Evolutionary conservation across 2,329 filamentous ascomycete species (phyloP), one percentile per base, ranked within the genome.

Genomic region (Stachybotrys elegans): DNA sequence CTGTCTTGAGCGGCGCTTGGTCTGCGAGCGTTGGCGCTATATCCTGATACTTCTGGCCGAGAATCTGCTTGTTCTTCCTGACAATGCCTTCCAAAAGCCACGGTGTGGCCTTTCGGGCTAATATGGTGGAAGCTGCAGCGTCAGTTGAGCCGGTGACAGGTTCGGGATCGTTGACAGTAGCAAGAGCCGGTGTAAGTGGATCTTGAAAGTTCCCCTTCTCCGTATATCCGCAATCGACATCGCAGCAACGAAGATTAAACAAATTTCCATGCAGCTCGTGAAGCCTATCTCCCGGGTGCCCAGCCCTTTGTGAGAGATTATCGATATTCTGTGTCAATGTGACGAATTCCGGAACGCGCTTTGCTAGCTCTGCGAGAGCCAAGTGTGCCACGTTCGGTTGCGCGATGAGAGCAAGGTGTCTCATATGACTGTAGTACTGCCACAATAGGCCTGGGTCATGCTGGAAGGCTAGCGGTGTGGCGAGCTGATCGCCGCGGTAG

Each of bases 321-420:
- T 87, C 83, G 17, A 86, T 80, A 55, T 86, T 87, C 58, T 86
- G 83, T 35, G 71, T 79, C 45, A 86, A 55, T 0, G 80, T 79
- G 25, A 83, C 61, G 55, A 86, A 86, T 5, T 59, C 59, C 1
- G 49, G 68, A 42, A 76, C 74, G 45, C 62, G 70, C 43, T 67
- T 69, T 0, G 82, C 74, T 5, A 86, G 62, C 55, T 81, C 76
- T 0, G 82, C 81, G 11, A 86, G 67, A 3, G 82, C 83, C 50
- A 77, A 76, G 52, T 86, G 83, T 0, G 80, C 83, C 16, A 68
- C 65, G 50, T 86, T 87, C 0, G 83, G 83, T 41, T 77, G 65
- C 4, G 75, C 82, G 34, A 73, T 67, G 22, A 85, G 65, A 0
- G 83, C 78, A 75, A 81, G 83, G 52, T 84, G 81, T 27, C 82